Evolutionary conservation across 306 rosid species (phyloP).

Genomic region (Prunus padus): DNA sequence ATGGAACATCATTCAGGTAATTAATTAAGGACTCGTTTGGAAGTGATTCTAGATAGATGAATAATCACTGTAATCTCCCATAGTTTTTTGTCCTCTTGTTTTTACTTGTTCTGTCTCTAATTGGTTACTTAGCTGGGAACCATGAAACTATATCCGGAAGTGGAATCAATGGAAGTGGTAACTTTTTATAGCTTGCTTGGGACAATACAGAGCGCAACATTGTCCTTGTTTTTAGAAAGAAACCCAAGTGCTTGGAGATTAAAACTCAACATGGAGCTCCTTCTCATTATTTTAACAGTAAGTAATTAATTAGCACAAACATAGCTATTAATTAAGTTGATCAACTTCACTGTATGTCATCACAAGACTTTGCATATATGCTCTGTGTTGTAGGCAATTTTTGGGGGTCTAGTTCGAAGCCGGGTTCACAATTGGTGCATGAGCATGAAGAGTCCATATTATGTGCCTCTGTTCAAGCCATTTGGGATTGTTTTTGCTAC

Average conservation of each 20-base stretch:
- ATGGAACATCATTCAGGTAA: conserved; percentile 58
- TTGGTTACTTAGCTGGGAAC: conserved; percentile 38
- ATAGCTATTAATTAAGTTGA: not conserved
- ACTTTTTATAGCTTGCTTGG: conserved; percentile 41
- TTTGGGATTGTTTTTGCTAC: conserved; percentile 44
- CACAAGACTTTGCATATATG: not conserved
- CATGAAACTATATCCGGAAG: conserved; percentile 41
- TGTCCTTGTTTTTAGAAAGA: conserved; percentile 27
- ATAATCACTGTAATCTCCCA: not conserved
- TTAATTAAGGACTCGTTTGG: not conserved
- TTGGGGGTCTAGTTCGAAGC: conserved; percentile 34
- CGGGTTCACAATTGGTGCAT: conserved; percentile 48
- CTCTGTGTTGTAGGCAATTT: conserved; percentile 28
- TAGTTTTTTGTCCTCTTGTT: not conserved
- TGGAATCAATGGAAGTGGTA: conserved; percentile 43
- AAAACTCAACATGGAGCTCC: conserved; percentile 33
- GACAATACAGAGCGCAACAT: conserved; percentile 31
- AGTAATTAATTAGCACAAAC: not conserved
- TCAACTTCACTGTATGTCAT: not conserved
- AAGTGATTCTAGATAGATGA: no score
- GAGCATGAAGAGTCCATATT: conserved; percentile 36
- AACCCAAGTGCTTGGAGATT: conserved; percentile 33
- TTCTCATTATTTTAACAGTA: conserved; percentile 43
- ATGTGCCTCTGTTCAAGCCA: conserved; percentile 48
- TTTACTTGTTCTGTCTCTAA: not conserved